Evolutionary conservation across 2,329 filamentous ascomycete genomes (phyloP), one percentile per base, ranked within the genome.

Genomic region (Penicillium occitanis): DNA sequence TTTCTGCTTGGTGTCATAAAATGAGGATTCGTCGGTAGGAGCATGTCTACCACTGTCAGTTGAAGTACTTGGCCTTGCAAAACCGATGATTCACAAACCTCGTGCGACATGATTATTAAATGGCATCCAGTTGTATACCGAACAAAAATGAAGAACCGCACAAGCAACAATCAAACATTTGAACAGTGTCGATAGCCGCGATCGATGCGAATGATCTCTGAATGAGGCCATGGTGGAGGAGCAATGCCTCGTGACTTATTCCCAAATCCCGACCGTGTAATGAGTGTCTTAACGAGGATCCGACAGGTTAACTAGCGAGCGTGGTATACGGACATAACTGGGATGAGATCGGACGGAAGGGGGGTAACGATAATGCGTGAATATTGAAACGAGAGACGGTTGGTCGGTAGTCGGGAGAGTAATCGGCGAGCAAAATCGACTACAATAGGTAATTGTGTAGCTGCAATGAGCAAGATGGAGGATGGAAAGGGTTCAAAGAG

Each of bases 101-200:
- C 40, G 61, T 25, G 59, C 44, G 13, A 50, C 60, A 55, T 51
- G 35, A 25, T 53, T 50, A 8, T 33, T 51, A 19, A 59, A 62
- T 3, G 65, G 65, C 19, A 66, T 44, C 65, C 65, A 63, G 44
- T 63, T 66, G 37, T 63, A 66, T n/a, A 63, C 35, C 6, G 65
- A 63, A 17, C 51, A 59, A 14, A 66, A 60, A 33, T 66, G 61
- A 37, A 66, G 65, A 48, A 66, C 48, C 7, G 61, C 42, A 35
- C 60, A 63, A 22, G 60, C 65, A 33, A 35, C 65, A 14, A 58
- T 55, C 10, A 66, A 33, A 14, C 44, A 66, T 30, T 66, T 66
- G 6, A 66, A 37, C n/a, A 66, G n/a, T 3, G 65, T 63, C 14
- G 65, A 66, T 13, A 66, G 40, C 17, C 65, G 60, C 35, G 60